These are phyloP conservation scores for Silene vulgaris DNA, from an alignment of 179 eudicot species.

Conservation along the genomic window DNA sequence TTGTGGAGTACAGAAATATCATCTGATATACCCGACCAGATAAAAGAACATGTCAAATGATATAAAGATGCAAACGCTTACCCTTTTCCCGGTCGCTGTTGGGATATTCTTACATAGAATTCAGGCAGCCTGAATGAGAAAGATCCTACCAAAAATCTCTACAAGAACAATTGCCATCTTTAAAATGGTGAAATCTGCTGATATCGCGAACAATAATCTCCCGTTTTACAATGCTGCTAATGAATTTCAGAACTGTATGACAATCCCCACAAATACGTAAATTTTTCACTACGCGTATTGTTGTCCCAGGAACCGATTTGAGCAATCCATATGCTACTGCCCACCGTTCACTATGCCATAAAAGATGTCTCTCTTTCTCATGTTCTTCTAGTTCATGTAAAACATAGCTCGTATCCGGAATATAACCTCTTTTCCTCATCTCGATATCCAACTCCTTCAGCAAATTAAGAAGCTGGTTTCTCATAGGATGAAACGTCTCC, in stretches of 20 bases:
- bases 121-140: neutral
- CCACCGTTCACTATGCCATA: constrained; percentile 77
- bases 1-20: neutral
- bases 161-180: constrained; percentile 70
- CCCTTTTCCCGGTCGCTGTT: neutral
- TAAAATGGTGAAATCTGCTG: constrained; percentile 76
- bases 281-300: constrained; percentile 73
- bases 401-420: constrained; percentile 59
- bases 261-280: constrained; percentile 78
- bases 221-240: constrained; percentile 45
- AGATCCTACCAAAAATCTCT: constrained; percentile 67
- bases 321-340: constrained; percentile 88
- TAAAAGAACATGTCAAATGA: neutral
- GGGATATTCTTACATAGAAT: no score
- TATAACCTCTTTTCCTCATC: constrained; percentile 72
- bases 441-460: constrained; percentile 60
- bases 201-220: constrained; percentile 72
- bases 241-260: constrained; percentile 58
- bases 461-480: constrained; percentile 40
- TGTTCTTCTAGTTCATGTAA: constrained; percentile 62
- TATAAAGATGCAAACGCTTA: neutral
- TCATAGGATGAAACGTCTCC: constrained; percentile 50
- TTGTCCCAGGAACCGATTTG: constrained; percentile 54
- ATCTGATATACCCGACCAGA: neutral
- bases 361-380: constrained; percentile 73